Conservation (phyloP, 2,329 filamentous ascomycete genomes). For the Phoma herbarum region DNA sequence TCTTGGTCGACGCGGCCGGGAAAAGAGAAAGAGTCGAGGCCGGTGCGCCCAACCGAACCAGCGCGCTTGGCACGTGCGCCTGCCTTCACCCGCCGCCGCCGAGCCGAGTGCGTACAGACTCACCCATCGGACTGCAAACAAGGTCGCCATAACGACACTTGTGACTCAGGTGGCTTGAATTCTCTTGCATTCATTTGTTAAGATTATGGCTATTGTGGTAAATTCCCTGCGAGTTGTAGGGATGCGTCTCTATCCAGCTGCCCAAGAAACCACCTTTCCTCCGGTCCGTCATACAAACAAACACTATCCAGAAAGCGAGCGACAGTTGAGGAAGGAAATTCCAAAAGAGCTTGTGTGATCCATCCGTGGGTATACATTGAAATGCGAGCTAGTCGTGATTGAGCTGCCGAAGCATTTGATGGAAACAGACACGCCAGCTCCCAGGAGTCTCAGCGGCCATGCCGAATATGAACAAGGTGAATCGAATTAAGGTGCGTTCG, state of each 20-base stretch:
- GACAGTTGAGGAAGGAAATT: slow-evolving; percentile 23
- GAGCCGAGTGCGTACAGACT: background rate
- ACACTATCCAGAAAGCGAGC: slow-evolving; percentile 27
- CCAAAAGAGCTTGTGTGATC: slow-evolving; percentile 22
- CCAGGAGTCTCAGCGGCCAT: slow-evolving; percentile 9
- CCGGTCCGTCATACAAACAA: slow-evolving; percentile 16
- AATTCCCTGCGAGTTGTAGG: background rate
- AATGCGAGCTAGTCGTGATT: slow-evolving; percentile 26
- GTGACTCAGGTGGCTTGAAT: background rate
- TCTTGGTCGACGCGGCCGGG: slow-evolving; percentile 20
- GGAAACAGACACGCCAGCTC: slow-evolving; percentile 15
- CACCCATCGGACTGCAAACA: background rate
- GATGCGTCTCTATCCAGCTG: slow-evolving; percentile 2
- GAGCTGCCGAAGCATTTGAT: slow-evolving; percentile 18
- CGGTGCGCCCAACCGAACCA: slow-evolving; percentile 11
- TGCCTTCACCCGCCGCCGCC: slow-evolving; percentile 12
- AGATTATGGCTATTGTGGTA: slow-evolving; percentile 7
- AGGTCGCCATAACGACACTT: no score
- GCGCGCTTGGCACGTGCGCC: slow-evolving; percentile 14
- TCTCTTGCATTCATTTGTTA: slow-evolving; percentile 6
- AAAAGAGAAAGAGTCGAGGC: slow-evolving; percentile 26
- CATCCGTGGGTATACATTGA: slow-evolving; percentile 38
- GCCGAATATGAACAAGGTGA: slow-evolving; percentile 45
- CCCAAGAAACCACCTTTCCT: background rate
- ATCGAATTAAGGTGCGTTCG: slow-evolving; percentile 39